A percentile compares a stretch with the other conserved stretches of the same genome.
These are phyloP conservation scores for Limnanthes douglasii DNA, from an alignment of 345 rosid species.

Conservation along the genomic window DNA sequence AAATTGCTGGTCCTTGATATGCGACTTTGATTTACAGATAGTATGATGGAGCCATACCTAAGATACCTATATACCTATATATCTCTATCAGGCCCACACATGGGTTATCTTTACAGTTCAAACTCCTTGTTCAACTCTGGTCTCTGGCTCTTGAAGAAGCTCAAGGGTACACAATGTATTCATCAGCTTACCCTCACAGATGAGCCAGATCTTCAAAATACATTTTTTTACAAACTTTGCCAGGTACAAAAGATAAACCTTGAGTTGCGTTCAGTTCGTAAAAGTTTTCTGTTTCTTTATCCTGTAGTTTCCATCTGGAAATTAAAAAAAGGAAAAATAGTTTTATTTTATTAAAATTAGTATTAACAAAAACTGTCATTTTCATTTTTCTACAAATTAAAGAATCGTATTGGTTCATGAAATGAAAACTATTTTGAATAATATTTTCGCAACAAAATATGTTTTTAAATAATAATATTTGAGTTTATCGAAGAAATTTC, in stretches of 20 bases:
- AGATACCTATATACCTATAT: slow-evolving; percentile 54
- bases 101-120: slow-evolving; percentile 90
- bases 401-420: too few species aligned
- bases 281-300: too few species aligned
- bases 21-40: slow-evolving; percentile 70
- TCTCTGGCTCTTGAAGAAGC: slow-evolving; percentile 83
- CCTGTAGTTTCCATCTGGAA: too few species aligned
- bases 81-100: slow-evolving; percentile 86
- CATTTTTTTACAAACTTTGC: slow-evolving; percentile 74
- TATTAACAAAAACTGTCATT: too few species aligned
- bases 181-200: slow-evolving; percentile 97
- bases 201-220: slow-evolving; percentile 60
- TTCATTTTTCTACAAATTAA: too few species aligned
- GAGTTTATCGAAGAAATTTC: too few species aligned
- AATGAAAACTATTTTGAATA: too few species aligned
- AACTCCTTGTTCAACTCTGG: slow-evolving; percentile 93
- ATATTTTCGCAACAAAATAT: too few species aligned
- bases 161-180: slow-evolving; percentile 79
- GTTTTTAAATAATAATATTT: too few species aligned
- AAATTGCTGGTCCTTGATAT: background rate
- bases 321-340: too few species aligned
- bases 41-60: slow-evolving; percentile 73
- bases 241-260: slow-evolving; percentile 33
- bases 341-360: too few species aligned
- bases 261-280: background rate